Evolutionary conservation across 768 basidiomycete species (phyloP), one percentile per base, ranked within the genome.

Genomic region (Boletus reticulatus): DNA sequence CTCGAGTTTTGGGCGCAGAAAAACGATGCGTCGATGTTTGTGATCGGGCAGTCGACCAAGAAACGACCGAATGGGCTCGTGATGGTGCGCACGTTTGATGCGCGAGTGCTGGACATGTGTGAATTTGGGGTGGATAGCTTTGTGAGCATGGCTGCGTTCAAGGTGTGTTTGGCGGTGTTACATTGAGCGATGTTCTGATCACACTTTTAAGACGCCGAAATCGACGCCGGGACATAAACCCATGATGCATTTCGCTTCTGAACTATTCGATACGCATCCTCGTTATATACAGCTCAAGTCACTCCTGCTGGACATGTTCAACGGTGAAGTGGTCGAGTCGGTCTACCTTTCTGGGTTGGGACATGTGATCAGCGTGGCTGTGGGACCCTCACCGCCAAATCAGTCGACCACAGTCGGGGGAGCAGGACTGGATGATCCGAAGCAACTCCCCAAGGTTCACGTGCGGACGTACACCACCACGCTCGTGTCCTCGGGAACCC

Each of bases 161-260:
- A 93, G 79, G 97, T 90, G 39, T 17, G 52, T 39, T 22, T 22
- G 22, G 22, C 22, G 22, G 22, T 6, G 34, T 10, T 16, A 4
- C 24, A 24, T 24, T 14, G 10, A 4, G 27, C 45, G 19, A 5
- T n/a, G 16, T 47, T 20, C 39, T 31, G 14, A 34, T 51, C 57
- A 58, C 38, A 42, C 43, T 19, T 29, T 39, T 9, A 39, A 39
- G 97, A 88, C 89, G 41, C 79, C 85, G 22, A 98, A 96, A 82
- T 86, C 89, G 14, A 88, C 93, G 5, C 84, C 89, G 22, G 96
- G 94, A 11, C 85, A 93, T 63, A 88, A 91, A 63, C 96, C 97
- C 44, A 73, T 98, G 61, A 86, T 99, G 80, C 93, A 96, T 68
- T 99, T 99, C 67, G 92, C 94, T 14, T 95, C 94, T 1, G 92